Conservation (phyloP, 192 early-diverging fungal species). For the Endogone sp. region DNA sequence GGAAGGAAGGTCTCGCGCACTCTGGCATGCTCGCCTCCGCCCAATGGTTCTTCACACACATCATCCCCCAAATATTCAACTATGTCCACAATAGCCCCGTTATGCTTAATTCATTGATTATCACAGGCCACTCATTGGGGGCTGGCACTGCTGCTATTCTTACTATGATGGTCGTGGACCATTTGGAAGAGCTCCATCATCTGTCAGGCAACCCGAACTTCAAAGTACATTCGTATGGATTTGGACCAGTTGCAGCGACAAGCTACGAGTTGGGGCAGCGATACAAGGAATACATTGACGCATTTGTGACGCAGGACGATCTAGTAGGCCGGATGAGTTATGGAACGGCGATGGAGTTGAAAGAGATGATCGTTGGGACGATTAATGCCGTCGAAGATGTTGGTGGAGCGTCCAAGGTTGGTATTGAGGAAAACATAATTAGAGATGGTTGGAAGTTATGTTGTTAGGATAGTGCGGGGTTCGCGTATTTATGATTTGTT, state of each 20-base stretch:
- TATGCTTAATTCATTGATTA: conserved; percentile 35
- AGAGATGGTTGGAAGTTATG: neutral
- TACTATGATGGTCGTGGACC: conserved; percentile 59
- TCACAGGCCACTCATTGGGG: conserved; percentile 67
- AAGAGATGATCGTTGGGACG: conserved; percentile 56
- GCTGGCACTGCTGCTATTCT: conserved; percentile 62
- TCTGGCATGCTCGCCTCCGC: conserved; percentile 71
- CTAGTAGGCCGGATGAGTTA: conserved; percentile 61
- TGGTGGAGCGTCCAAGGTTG: conserved; percentile 21
- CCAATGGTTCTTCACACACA: conserved; percentile 60
- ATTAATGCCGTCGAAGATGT: conserved; percentile 28
- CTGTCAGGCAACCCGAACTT: conserved; percentile 39
- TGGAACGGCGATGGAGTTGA: conserved; percentile 57
- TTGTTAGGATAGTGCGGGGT: no score
- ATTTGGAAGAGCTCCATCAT: conserved; percentile 29
- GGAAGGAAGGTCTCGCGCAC: conserved; percentile 77
- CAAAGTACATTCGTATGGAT: conserved; percentile 41
- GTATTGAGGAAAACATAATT: neutral
- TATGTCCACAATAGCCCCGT: conserved; percentile 35
- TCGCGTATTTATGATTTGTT: neutral
- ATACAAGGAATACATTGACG: conserved; percentile 52
- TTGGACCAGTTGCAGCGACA: conserved; percentile 55
- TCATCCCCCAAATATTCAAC: conserved; percentile 53
- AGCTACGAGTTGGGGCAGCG: conserved; percentile 47
- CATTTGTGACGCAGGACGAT: conserved; percentile 60